Evolutionary conservation across 306 rosid genomes (phyloP), one percentile per base, ranked within the genome.

Genomic region (Benincasa hispida): DNA sequence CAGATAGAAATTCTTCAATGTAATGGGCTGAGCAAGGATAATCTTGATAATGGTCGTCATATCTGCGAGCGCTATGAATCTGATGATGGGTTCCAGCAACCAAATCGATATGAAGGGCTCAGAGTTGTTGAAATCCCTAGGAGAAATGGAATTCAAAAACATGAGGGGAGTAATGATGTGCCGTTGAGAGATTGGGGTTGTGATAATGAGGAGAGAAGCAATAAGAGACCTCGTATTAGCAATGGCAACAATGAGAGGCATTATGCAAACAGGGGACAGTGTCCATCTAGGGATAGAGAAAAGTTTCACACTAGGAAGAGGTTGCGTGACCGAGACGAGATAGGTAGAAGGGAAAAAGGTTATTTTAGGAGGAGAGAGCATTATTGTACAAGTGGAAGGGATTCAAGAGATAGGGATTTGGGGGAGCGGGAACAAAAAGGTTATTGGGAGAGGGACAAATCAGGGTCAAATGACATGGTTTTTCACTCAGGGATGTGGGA

Each of bases 391-490:
- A 86, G 82, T 80, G 82, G 91, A 83, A 88, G 92, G 78, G 96
- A 91, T 74, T 85, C 62, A 74, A 92, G 88, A 74, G 90, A 86
- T 47, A 83, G 90, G 81, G 91, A 87, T 72, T 76, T 82, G 83
- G 88, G 89, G 79, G 97, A 90, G 56, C 87, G 87, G 75, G 97
- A 89, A 61, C 60, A 68, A 8, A 89, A 78, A 86, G 99, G 99
- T 54, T 94, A 92, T 58, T 94, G 99, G 99, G 96, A 89, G 89
- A 89, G 99, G 84, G 99, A 90, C 72, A 94, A 82, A 80, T 83
- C 79, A 19, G 94, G 91, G 63, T 79, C 90, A n/a, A 79, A 79
- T 84, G 92, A 86, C 10, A 67, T 94, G 82, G 85, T 94, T 78
- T 94, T 90, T 73, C 90, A 91, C 45, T 0, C 76, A 17, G 99